Evolutionary conservation across 768 basidiomycete species (phyloP).

Genomic region (Ramaria sp.): DNA sequence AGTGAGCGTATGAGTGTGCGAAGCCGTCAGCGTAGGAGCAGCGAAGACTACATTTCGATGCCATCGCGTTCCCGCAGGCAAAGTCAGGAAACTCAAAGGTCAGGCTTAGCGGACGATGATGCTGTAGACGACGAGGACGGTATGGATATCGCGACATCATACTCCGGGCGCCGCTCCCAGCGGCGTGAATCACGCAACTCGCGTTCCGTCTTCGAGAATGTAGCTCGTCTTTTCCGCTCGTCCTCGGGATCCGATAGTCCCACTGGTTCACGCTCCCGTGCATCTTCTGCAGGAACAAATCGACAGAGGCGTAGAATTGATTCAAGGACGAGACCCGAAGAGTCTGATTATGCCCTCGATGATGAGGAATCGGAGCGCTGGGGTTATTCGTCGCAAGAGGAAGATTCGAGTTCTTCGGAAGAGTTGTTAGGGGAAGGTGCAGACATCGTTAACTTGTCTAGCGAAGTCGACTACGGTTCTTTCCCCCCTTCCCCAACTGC

Average conservation of each 20-base stretch:
- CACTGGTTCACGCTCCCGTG: slow-evolving; percentile 42
- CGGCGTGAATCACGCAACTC: slow-evolving; percentile 17
- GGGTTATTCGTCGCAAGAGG: slow-evolving; percentile 88
- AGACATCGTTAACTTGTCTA: slow-evolving; percentile 33
- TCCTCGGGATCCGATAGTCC: slow-evolving; percentile 29
- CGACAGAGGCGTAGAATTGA: slow-evolving; percentile 33
- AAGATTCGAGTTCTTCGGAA: slow-evolving; percentile 40
- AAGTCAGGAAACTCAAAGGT: slow-evolving; percentile 22
- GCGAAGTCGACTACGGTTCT: slow-evolving; percentile 64
- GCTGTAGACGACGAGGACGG: slow-evolving; percentile 19
- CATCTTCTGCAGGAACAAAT: slow-evolving; percentile 30
- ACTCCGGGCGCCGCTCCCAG: slow-evolving; percentile 15
- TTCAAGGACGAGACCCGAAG: slow-evolving; percentile 40
- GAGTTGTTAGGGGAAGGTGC: slow-evolving; percentile 24
- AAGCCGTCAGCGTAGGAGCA: background rate
- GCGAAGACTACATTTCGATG: slow-evolving; percentile 25
- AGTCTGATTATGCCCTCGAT: slow-evolving; percentile 49
- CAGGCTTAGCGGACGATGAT: slow-evolving; percentile 24
- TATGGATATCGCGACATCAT: slow-evolving; percentile 15
- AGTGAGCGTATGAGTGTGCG: slow-evolving; percentile 8
- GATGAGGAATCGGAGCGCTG: slow-evolving; percentile 60
- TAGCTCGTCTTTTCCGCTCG: slow-evolving; percentile 58
- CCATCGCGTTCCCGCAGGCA: slow-evolving; percentile 26
- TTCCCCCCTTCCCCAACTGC: slow-evolving; percentile 49
- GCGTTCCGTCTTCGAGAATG: slow-evolving; percentile 45